phyloP scores from a whole-genome alignment of 768 basidiomycete genomes.

The Tremella fuciformis region DNA sequence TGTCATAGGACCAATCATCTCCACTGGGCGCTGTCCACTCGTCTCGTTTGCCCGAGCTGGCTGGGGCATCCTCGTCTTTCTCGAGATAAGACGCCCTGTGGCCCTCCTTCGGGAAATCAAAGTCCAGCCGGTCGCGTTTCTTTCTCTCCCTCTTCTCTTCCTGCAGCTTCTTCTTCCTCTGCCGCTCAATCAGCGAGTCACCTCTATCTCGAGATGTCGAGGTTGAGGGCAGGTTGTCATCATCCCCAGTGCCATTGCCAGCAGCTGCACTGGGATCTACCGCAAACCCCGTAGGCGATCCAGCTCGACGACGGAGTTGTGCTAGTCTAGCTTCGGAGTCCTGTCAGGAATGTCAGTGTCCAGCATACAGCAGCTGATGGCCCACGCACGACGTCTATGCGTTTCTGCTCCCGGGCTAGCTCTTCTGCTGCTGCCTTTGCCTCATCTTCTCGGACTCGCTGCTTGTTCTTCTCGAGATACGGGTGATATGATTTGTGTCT shows the following conservation, averaged over 20 bases:
- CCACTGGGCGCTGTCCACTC: constrained; percentile 10
- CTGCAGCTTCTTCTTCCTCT: constrained; percentile 35
- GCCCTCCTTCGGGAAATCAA: constrained; percentile 45
- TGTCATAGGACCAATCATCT: constrained; percentile 27
- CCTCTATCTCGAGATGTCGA: constrained; percentile 15
- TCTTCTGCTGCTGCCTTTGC: constrained; percentile 45
- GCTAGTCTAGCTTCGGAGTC: constrained; percentile 45
- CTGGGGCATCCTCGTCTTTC: constrained; percentile 14
- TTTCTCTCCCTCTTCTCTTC: constrained; percentile 46
- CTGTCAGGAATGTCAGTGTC: constrained; percentile 15
- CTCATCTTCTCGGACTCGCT: constrained; percentile 52
- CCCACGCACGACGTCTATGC: constrained; percentile 40
- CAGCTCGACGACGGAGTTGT: constrained; percentile 39
- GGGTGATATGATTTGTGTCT: constrained; percentile 54
- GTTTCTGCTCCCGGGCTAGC: constrained; percentile 39
- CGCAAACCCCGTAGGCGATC: constrained; percentile 25
- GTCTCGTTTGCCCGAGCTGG: constrained; percentile 10
- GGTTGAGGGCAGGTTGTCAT: constrained; percentile 42
- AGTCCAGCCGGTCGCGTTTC: constrained; percentile 41
- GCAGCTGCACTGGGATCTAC: constrained; percentile 7
- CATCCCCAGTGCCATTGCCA: constrained; percentile 6
- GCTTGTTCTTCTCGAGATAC: constrained; percentile 53
- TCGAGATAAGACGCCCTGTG: constrained; percentile 5
- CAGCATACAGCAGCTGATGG: background rate
- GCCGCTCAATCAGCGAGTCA: constrained; percentile 21